A percentile compares a stretch with the other conserved stretches of the same genome.
Conservation (phyloP, 331 rosid genomes). For the Quercus tomentella region DNA sequence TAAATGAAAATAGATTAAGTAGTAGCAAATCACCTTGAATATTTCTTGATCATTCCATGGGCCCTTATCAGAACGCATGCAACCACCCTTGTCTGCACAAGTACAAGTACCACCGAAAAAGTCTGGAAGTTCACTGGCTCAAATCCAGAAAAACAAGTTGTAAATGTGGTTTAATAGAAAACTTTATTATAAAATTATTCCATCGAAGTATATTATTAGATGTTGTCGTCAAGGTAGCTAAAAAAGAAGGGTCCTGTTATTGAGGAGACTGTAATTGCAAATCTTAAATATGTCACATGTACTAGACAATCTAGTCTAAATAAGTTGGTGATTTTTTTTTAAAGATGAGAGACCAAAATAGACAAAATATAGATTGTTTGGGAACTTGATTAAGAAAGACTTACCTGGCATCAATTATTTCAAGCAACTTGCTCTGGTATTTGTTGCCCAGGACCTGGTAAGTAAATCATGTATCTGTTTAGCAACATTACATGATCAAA, state of each 20-base stretch:
- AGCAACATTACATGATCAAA: constrained; percentile 17
- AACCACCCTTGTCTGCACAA: constrained; percentile 90
- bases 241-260: neutral
- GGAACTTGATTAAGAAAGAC: neutral
- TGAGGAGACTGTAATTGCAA: neutral
- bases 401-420: constrained; percentile 81
- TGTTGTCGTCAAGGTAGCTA: neutral
- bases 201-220: neutral
- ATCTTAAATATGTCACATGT: neutral
- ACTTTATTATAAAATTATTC: neutral
- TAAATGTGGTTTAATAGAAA: neutral
- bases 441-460: constrained; percentile 89
- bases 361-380: neutral
- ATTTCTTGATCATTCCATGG: constrained; percentile 94
- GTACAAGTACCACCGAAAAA: constrained; percentile 91
- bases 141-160: constrained; percentile 8
- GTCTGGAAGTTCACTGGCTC: constrained; percentile 84
- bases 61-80: constrained; percentile 93
- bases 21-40: constrained; percentile 45
- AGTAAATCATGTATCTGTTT: constrained; percentile 12
- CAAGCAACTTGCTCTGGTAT: constrained; percentile 94
- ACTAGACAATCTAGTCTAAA: neutral
- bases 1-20: neutral
- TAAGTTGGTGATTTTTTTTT: neutral
- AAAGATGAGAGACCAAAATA: constrained; percentile 1